Base-by-base conservation (phyloP, 2,329 filamentous ascomycete species). In the Thelonectria blattea region DNA sequence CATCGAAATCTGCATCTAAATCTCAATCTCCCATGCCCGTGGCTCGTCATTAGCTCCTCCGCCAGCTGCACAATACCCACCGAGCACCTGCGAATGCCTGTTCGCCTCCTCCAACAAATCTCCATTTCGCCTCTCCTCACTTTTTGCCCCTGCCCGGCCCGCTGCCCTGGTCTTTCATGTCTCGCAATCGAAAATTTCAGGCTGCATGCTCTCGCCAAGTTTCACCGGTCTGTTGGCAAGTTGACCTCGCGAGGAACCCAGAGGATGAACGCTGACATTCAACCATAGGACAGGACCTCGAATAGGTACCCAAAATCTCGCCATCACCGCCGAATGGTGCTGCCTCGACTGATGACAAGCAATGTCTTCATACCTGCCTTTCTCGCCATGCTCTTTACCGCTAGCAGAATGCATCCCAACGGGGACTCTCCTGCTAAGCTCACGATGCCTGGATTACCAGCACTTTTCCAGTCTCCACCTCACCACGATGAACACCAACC, bases 401-500 rank as follows among this genome's bases (percentile, higher is more conserved):
- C 34, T 37, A 37, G 34, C 11, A 37, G 15, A 14, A 14, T 37
- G 34, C 34, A 37, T 37, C 34, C 11, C 2, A 7, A 15, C 34
- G 34, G 34, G 11, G 14, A 37, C 34, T 15, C 15, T 14, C 32
- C 14, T 34, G 3, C 32, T 14, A 34, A 3, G 10, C 32, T 34
- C 32, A 34, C 3, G 3, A 47, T 47, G 55, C 52, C 27, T 48
- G 17, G 46, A 37, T 65, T 24, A 24, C 22, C 22, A 6, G 22
- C 65, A 22, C 59, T 58, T 66, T 63, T 62, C 51, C 30, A 34
- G 17, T 53, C 48, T 48, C 51, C 48, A 46, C 51, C 49, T 46
- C 27, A 48, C 43, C 53, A 60, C 39, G 32, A 60, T 39, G 37
- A 24, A 43, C 46, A 37, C 34, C 51, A 48, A 47, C 41, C 52